Evolutionary conservation across 2,329 filamentous ascomycete species (phyloP), one percentile per base, ranked within the genome.

Genomic region (Aureobasidium sp.): DNA sequence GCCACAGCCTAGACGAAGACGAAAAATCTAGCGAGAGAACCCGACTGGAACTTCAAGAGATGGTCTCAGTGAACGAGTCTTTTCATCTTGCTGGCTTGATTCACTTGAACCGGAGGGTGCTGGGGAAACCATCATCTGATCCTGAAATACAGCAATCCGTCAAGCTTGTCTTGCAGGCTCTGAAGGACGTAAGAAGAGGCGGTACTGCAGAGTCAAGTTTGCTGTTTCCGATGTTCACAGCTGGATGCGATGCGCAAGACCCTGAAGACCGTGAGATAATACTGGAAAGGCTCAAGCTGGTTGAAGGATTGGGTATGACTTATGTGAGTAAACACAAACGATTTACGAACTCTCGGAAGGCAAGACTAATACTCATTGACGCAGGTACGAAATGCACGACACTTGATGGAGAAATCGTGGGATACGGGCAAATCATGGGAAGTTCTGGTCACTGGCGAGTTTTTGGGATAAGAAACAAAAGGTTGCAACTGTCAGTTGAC

Each of bases 181-280:
- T 93, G 64, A 78, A 78, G 26, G 82, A 81, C 41, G 84, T 94
- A 53, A 77, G 84, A 13, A 76, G 80, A 13, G 87, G 88, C 6
- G 86, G 86, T 34, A 85, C 85, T 17, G 88, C 89, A 0, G 90
- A 93, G 73, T 86, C 84, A 9, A 90, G 88, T 69, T 76, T 90
- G 20, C 73, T 94, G 43, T 92, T 94, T 66, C 90, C 90, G 0
- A 85, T 94, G 75, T 94, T 94, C 73, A 89, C 88, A 1, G 90
- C 90, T 1, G 90, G 90, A 0, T 92, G 89, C 66, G 88, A 94
- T 71, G 84, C 86, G 0, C 76, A 76, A 61, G 81, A 85, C 53
- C 69, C 77, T 37, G 74, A 73, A 2, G 82, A 87, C 67, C 79
- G 85, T 55, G 75, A 76, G 27, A 79, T 84, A 68, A 84, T 93